Conservation (phyloP, 495 filamentous ascomycete species). For the Pyronema domesticum region DNA sequence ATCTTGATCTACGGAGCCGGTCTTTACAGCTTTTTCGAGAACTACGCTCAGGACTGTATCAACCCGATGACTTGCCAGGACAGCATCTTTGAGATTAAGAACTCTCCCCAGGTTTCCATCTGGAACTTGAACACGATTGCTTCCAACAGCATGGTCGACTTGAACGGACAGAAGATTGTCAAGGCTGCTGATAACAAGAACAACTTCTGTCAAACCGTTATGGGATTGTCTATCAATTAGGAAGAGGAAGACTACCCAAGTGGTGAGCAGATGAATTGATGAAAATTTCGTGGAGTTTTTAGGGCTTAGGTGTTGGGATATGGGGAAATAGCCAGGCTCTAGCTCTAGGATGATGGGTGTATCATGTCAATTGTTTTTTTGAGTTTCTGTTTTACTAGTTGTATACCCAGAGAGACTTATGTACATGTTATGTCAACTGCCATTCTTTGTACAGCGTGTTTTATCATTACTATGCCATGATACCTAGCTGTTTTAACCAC, state of each 20-base stretch:
- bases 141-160: slow-evolving; percentile 56
- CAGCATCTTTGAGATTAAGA: slow-evolving; percentile 73
- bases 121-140: slow-evolving; percentile 80
- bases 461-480: too few relatives aligned
- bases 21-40: slow-evolving; percentile 74
- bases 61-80: slow-evolving; percentile 59
- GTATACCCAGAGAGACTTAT: too few relatives aligned
- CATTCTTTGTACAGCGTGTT: too few relatives aligned
- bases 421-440: too few relatives aligned
- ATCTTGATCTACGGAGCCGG: slow-evolving; percentile 61
- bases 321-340: too few relatives aligned
- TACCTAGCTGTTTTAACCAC: too few relatives aligned
- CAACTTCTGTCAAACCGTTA: background rate
- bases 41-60: slow-evolving; percentile 66
- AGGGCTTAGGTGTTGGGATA: too few relatives aligned
- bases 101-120: slow-evolving; percentile 45
- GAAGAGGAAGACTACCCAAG: background rate
- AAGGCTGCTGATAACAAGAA: slow-evolving; percentile 6
- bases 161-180: slow-evolving; percentile 9
- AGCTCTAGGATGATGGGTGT: too few relatives aligned
- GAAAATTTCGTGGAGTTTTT: too few relatives aligned
- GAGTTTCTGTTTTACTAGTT: too few relatives aligned
- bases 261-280: too few relatives aligned
- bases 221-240: background rate
- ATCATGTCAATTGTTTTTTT: too few relatives aligned